These are phyloP conservation scores for Colletotrichum shisoi DNA, from an alignment of 2,329 filamentous ascomycete species.

Conservation along the genomic window DNA sequence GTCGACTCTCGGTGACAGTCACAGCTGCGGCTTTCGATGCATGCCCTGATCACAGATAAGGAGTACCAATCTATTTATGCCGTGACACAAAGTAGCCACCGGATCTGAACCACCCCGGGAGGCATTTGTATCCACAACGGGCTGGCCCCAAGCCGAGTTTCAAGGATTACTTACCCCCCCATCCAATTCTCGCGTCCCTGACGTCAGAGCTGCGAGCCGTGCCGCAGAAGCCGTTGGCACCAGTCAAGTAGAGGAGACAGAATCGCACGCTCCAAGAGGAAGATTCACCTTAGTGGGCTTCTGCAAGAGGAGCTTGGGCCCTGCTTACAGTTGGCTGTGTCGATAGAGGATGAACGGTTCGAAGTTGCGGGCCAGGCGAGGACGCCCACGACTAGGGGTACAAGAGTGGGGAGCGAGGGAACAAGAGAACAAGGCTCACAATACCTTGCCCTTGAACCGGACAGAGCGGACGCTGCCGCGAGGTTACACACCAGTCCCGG, in stretches of 20 bases:
- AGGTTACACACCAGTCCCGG: slow-evolving; percentile 14
- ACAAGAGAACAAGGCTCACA: neutral
- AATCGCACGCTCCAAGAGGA: neutral
- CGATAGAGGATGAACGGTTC: too few relatives aligned
- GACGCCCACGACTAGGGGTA: too few relatives aligned
- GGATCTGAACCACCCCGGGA: neutral
- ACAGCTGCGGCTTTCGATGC: neutral
- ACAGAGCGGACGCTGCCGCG: slow-evolving; percentile 6
- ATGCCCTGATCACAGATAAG: neutral
- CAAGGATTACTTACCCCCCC: too few relatives aligned
- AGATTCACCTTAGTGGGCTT: neutral
- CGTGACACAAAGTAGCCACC: slow-evolving; percentile 3
- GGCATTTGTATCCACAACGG: neutral
- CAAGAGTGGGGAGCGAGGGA: neutral
- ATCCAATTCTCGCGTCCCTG: neutral
- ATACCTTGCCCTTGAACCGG: neutral
- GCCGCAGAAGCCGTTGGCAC: neutral
- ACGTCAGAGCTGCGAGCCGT: neutral
- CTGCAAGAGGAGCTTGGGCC: too few relatives aligned
- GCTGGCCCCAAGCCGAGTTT: too few relatives aligned
- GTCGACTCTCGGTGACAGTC: too few relatives aligned
- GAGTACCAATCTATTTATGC: neutral
- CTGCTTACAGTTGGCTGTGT: neutral
- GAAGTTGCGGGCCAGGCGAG: too few relatives aligned
- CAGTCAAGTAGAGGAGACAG: neutral